Evolutionary conservation across 345 rosid genomes (phyloP).

Genomic region (Eucalyptus cloeziana): DNA sequence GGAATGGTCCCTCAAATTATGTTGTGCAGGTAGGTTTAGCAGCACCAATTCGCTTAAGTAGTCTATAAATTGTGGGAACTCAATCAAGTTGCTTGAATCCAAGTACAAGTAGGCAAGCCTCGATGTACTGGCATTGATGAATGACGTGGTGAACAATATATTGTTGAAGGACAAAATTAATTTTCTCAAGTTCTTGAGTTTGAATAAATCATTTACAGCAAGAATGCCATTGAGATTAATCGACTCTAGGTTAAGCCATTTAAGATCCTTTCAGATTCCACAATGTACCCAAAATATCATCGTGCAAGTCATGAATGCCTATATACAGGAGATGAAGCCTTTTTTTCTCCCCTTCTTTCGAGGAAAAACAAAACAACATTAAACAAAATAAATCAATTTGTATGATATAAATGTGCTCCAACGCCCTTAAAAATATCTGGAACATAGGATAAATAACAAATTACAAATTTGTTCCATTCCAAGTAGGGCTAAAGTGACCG

Average conservation of each 20-base stretch:
- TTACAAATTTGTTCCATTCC: too few species aligned
- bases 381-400: too few species aligned
- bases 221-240: background rate
- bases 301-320: too few species aligned
- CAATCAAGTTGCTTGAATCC: background rate
- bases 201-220: background rate
- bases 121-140: background rate
- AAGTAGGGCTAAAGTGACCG: too few species aligned
- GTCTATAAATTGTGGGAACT: background rate
- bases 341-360: too few species aligned
- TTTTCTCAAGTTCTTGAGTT: background rate
- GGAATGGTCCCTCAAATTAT: background rate
- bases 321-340: too few species aligned
- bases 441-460: too few species aligned
- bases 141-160: background rate
- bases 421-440: too few species aligned
- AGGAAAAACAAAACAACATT: too few species aligned
- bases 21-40: background rate
- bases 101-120: background rate
- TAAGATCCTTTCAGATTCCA: background rate
- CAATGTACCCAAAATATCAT: background rate
- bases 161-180: background rate
- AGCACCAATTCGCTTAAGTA: background rate
- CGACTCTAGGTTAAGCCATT: accelerated
- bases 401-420: too few species aligned